A percentile compares a stretch with the other conserved stretches of the same genome.
Conservation (phyloP, 768 basidiomycete species). For the Suillus bovinus region DNA sequence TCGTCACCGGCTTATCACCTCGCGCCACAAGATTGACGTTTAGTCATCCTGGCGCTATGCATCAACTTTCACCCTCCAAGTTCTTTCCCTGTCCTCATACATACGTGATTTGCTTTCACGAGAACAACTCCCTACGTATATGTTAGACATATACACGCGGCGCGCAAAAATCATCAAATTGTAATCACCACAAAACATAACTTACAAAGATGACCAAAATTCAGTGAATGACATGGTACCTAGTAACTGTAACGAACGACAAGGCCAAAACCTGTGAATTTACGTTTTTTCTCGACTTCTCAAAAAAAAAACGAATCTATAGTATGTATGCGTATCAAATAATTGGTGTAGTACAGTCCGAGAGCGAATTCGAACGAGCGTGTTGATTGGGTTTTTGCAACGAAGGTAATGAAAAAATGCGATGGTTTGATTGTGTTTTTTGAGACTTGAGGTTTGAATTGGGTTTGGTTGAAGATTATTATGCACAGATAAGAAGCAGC, state of each 20-base stretch:
- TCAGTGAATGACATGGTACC: neutral
- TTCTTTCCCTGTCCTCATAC: neutral
- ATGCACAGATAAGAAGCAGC: neutral
- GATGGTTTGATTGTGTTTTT: constrained; percentile 3
- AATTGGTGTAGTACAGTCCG: constrained; percentile 1
- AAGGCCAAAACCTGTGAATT: neutral
- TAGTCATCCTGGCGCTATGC: neutral
- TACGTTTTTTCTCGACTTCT: neutral
- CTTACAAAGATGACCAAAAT: neutral
- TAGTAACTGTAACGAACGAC: neutral
- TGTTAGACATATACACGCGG: neutral
- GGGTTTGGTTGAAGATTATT: neutral
- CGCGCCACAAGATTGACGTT: neutral
- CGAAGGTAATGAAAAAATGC: constrained; percentile 1
- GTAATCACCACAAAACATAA: neutral
- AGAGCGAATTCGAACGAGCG: neutral
- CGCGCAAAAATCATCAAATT: neutral
- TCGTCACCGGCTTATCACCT: neutral
- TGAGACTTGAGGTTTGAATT: constrained; percentile 8
- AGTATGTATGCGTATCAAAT: neutral
- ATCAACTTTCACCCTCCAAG: neutral
- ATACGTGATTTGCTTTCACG: too few relatives aligned
- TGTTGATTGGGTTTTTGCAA: neutral
- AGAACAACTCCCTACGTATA: too few relatives aligned
- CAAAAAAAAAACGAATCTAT: neutral